Percentiles rank a stretch among this genome's conserved stretches.
Evolutionary conservation across 2,329 filamentous ascomycete genomes (phyloP).

Genomic region (Orbilia quercus): DNA sequence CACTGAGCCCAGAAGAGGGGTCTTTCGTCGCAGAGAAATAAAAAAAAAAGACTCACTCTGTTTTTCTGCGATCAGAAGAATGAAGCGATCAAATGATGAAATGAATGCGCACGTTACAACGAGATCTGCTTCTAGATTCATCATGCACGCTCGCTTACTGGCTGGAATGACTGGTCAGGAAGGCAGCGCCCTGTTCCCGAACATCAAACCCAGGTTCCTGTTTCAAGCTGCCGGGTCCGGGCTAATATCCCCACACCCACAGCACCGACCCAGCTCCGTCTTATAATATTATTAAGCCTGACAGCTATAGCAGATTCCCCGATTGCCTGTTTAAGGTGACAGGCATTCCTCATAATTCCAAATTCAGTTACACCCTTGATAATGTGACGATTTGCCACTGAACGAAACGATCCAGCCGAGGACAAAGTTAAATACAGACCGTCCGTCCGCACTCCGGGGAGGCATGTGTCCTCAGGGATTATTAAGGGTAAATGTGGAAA

Average conservation of each 20-base stretch:
- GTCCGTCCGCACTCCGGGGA: background rate
- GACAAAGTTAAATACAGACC: background rate
- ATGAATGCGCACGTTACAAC: conserved; percentile 3
- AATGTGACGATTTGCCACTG: conserved; percentile 52
- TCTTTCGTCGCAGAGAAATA: conserved; percentile 4
- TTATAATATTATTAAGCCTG: conserved; percentile 53
- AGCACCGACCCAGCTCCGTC: conserved; percentile 17
- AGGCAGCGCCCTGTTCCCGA: conserved; percentile 39
- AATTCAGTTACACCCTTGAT: conserved; percentile 49
- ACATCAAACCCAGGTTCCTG: conserved; percentile 43
- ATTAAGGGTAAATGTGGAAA: conserved; percentile 5
- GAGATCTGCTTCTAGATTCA: conserved; percentile 42
- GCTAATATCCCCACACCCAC: conserved; percentile 51
- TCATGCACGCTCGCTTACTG: conserved; percentile 54
- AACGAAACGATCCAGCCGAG: conserved; percentile 19
- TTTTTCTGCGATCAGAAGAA: conserved; percentile 7
- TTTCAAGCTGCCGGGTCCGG: conserved; percentile 43
- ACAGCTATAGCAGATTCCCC: conserved; percentile 55
- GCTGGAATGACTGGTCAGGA: conserved; percentile 48
- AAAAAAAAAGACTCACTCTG: background rate
- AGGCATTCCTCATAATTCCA: conserved; percentile 48
- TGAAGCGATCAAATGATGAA: conserved; percentile 24
- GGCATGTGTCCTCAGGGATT: conserved; percentile 26
- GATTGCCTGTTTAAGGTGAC: conserved; percentile 51
- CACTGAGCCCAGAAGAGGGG: background rate